phyloP scores from a whole-genome alignment of 768 basidiomycete genomes.

The Lanmaoa pseudosensibilis region DNA sequence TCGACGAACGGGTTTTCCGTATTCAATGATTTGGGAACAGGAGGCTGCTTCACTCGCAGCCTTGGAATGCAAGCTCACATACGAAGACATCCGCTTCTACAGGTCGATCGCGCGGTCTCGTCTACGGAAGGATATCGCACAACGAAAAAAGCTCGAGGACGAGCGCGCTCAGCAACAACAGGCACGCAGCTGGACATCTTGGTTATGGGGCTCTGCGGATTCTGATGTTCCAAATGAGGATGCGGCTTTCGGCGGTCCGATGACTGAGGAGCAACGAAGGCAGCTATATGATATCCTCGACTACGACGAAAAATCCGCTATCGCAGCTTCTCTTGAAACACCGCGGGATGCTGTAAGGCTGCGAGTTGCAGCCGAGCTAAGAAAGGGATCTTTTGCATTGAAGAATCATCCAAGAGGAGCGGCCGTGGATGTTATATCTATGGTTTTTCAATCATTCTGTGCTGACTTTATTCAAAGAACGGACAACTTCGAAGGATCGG shows the following conservation, averaged over 20 bases:
- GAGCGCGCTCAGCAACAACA: slow-evolving; percentile 58
- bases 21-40: slow-evolving; percentile 33
- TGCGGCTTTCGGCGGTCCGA: slow-evolving; percentile 57
- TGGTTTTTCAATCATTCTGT: slow-evolving; percentile 84
- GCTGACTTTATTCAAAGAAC: slow-evolving; percentile 83
- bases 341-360: slow-evolving; percentile 80
- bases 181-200: slow-evolving; percentile 62
- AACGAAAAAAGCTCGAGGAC: slow-evolving; percentile 64
- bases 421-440: slow-evolving; percentile 73
- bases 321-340: slow-evolving; percentile 65
- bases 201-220: slow-evolving; percentile 78
- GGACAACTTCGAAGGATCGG: slow-evolving; percentile 80
- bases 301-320: slow-evolving; percentile 83
- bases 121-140: slow-evolving; percentile 79
- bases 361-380: slow-evolving; percentile 72
- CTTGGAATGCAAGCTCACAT: slow-evolving; percentile 81
- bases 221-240: slow-evolving; percentile 46
- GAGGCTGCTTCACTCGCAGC: slow-evolving; percentile 53
- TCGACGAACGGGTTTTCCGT: not conserved
- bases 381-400: slow-evolving; percentile 85
- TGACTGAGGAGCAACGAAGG: slow-evolving; percentile 89
- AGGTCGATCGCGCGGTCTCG: slow-evolving; percentile 90
- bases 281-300: slow-evolving; percentile 89
- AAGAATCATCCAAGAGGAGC: slow-evolving; percentile 68
- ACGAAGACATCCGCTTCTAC: slow-evolving; percentile 97